Evolutionary conservation across 257 asterid genomes (phyloP).

Genomic region (Fraxinus excelsior): DNA sequence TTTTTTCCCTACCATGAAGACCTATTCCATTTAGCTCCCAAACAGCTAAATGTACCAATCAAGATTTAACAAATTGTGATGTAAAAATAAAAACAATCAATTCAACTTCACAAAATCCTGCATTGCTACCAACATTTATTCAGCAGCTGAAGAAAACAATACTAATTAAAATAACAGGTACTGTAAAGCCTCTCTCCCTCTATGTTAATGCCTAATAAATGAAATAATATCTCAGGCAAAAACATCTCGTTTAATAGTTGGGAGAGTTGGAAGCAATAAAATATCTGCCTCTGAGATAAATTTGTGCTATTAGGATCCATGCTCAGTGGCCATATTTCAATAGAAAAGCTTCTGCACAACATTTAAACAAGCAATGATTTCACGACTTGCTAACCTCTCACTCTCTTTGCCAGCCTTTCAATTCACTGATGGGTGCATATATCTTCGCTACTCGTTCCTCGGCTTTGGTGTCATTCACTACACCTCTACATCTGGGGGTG

Average conservation of each 20-base stretch:
- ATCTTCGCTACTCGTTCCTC: slow-evolving; percentile 69
- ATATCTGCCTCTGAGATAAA: no score
- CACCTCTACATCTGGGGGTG: slow-evolving; percentile 83
- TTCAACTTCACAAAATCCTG: slow-evolving; percentile 9
- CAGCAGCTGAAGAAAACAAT: slow-evolving; percentile 20
- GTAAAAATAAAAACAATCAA: background rate
- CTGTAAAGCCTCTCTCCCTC: slow-evolving; percentile 19
- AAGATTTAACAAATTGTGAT: background rate
- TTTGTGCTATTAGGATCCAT: no score
- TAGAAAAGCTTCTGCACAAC: no score
- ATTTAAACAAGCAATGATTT: background rate
- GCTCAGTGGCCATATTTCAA: no score
- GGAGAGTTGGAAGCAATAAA: no score
- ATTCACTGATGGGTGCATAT: slow-evolving; percentile 61
- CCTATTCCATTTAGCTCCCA: background rate
- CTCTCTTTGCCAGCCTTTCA: slow-evolving; percentile 78
- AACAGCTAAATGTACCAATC: background rate
- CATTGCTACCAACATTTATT: slow-evolving; percentile 22
- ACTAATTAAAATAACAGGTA: no score
- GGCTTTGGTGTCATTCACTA: slow-evolving; percentile 84
- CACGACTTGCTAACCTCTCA: slow-evolving; percentile 33
- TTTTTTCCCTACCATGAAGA: background rate
- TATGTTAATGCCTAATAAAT: no score
- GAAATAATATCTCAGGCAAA: no score
- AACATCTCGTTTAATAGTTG: no score